These are phyloP conservation scores for Biscogniauxia sp. DNA, from an alignment of 2,329 filamentous ascomycete species.

Conservation along the genomic window DNA sequence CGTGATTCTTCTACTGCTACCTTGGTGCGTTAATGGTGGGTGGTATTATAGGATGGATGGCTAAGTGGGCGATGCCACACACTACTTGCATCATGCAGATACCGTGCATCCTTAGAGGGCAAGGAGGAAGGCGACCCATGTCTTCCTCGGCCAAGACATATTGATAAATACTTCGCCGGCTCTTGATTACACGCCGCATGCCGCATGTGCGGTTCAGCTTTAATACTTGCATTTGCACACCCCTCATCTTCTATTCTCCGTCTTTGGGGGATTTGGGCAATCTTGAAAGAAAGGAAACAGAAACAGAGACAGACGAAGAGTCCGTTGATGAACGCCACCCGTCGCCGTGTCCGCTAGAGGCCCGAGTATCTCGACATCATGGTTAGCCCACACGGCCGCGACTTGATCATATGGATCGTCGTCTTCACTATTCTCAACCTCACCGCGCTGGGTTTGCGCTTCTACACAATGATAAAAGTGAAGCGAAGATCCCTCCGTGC, in stretches of 20 bases:
- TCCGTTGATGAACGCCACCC: not conserved
- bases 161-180: not conserved
- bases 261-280: not conserved
- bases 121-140: not conserved
- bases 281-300: not conserved
- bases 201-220: not conserved
- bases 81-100: not conserved
- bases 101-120: not conserved
- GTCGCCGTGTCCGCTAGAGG: not conserved
- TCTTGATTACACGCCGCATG: not conserved
- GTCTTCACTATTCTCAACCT: conserved; percentile 4
- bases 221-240: not conserved
- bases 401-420: conserved; percentile 1
- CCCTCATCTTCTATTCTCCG: not conserved
- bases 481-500: not conserved
- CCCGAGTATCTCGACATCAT: not conserved
- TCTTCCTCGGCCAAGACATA: not conserved
- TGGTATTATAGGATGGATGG: not conserved
- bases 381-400: conserved; percentile 1
- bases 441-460: not conserved
- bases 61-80: not conserved
- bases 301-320: not conserved
- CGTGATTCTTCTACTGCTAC: not conserved
- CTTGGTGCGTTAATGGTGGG: not conserved
- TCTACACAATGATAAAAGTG: conserved; percentile 5